Percentiles rank a stretch among this genome's conserved stretches.
These are phyloP conservation scores for Bisporella sp. DNA, from an alignment of 2,329 filamentous ascomycete species.

Conservation along the genomic window DNA sequence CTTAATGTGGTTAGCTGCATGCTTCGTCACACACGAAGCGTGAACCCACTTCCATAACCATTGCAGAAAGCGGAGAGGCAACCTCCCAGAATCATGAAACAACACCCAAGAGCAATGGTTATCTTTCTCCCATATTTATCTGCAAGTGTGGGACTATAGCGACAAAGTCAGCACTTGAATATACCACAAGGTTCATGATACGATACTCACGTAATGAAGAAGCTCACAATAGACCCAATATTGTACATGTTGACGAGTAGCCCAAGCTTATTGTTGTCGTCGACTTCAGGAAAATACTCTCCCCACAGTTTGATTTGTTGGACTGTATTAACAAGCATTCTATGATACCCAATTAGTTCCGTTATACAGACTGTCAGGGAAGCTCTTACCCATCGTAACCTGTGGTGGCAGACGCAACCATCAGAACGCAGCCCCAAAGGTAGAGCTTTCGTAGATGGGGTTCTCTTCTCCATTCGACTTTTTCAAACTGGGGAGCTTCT, in stretches of 20 bases:
- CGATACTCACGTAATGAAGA: background rate
- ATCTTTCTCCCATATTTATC: conserved; percentile 30
- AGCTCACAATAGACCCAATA: background rate
- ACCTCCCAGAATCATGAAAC: conserved; percentile 38
- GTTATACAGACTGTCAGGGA: background rate
- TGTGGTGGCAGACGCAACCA: background rate
- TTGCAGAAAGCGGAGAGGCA: conserved; percentile 34
- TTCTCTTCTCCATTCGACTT: background rate
- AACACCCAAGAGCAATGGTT: conserved; percentile 35
- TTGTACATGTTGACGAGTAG: background rate
- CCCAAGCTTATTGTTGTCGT: background rate
- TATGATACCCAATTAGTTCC: background rate
- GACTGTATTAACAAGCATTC: background rate
- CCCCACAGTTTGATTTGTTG: background rate
- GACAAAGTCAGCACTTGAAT: background rate
- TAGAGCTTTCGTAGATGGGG: conserved; percentile 1
- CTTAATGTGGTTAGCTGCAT: conserved; percentile 19
- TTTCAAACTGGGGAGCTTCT: background rate
- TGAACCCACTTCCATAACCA: conserved; percentile 31
- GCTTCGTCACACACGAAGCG: background rate
- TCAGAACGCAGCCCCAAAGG: background rate
- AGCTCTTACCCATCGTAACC: background rate
- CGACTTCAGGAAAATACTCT: background rate
- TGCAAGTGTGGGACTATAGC: background rate
- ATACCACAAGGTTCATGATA: background rate